Evolutionary conservation across 305 asterid genomes (phyloP), one percentile per base, ranked within the genome.

Genomic region (Fraxinus xanthoxyloides): DNA sequence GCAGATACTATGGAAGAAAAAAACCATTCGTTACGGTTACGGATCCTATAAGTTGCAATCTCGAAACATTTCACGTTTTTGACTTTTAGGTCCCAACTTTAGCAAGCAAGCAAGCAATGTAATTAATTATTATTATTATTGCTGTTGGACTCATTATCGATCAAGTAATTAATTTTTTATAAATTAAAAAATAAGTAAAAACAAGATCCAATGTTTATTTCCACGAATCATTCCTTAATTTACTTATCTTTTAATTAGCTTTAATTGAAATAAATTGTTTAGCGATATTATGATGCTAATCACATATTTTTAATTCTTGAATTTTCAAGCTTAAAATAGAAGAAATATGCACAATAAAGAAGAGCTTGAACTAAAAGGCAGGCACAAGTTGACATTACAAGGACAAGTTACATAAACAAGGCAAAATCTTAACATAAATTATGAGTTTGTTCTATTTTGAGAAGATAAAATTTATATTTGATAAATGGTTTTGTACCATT

Each of bases 21-120:
- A 4, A 26, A 69, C 75, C 75, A 30, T 69, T 69, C 83, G 61
- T 80, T 7, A 23, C 79, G 79, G 59, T 80, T 48, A 72, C 74
- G 79, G 79, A 72, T 34, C 61, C 69, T 19, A 72, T 51, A 51
- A 51, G 59, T 51, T 51, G 74, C 83, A 80, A 80, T 80, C 74
- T 72, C 79, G 74, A 69, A 17, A 72, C 79, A 72, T 34, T 32
- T 26, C 75, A 69, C 21, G 75, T 30, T 28, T 69, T 30, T 69
- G 75, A 69, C 75, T 69, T 69, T 69, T 30, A 69, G 21, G 75
- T 30, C 5, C 75, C 35, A 24, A 23, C 72, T 69, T 30, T 69
- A 38, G 38, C 38, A 35, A 8, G 8, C 38, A 35, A 8, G 8
- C 38, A 69, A 69, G 12, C 7, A 54, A 54, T 54, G 7, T 54